Percentiles rank a stretch among this genome's conserved stretches.
phyloP scores from a whole-genome alignment of 176 grass and related monocot genomes.

The Tillandsia leiboldiana region DNA sequence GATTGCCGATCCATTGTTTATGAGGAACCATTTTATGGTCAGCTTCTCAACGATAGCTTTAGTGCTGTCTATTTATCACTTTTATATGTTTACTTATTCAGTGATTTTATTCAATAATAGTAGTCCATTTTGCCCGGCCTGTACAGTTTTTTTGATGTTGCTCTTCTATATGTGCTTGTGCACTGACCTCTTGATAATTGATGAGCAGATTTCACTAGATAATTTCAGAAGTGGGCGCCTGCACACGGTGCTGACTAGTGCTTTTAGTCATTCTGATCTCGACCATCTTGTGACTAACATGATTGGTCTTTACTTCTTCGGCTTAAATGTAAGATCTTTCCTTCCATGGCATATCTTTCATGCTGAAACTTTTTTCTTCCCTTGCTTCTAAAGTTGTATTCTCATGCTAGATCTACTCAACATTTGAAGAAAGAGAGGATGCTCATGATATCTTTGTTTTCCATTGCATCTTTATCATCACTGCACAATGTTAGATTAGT shows the following conservation, averaged over 20 bases:
- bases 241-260: constrained; percentile 74
- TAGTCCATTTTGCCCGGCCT: not conserved
- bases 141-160: not conserved
- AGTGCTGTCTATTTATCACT: constrained; percentile 1
- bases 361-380: not conserved
- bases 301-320: constrained; percentile 81
- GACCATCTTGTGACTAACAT: constrained; percentile 65
- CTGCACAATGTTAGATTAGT: too few relatives aligned
- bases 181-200: constrained; percentile 15
- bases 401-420: not conserved
- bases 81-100: constrained; percentile 2
- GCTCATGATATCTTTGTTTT: not conserved
- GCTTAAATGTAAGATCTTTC: constrained; percentile 44
- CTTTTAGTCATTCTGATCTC: constrained; percentile 56
- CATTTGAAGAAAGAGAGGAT: not conserved
- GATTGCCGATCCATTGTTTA: constrained; percentile 49
- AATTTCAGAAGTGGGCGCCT: constrained; percentile 71
- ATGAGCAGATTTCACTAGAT: constrained; percentile 68
- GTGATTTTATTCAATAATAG: too few relatives aligned
- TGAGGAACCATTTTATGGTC: constrained; percentile 72
- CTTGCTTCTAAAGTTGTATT: constrained; percentile 4
- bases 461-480: not conserved
- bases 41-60: not conserved
- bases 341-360: not conserved
- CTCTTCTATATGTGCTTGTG: not conserved